phyloP scores from a whole-genome alignment of 116 monocot species.

The Iris pallida region DNA sequence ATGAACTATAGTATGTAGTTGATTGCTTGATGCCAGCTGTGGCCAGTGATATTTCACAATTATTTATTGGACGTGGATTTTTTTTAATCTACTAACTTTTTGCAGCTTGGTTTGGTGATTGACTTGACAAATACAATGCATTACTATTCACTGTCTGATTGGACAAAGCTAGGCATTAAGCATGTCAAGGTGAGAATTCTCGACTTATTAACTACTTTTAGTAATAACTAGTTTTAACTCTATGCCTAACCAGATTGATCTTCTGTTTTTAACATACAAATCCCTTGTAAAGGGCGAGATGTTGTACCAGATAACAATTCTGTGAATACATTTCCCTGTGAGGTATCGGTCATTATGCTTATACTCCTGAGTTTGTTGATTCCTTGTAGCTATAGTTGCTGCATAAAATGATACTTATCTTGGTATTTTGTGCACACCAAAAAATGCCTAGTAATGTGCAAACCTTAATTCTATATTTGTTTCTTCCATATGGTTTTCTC shows the following conservation, averaged over 20 bases:
- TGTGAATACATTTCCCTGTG: slow-evolving; percentile 68
- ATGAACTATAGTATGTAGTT: too few species aligned
- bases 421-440: too few species aligned
- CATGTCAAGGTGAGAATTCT: slow-evolving; percentile 63
- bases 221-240: too few species aligned
- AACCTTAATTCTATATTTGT: too few species aligned
- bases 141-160: slow-evolving; percentile 75
- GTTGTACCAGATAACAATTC: slow-evolving; percentile 89
- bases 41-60: too few species aligned
- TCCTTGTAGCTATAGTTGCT: too few species aligned
- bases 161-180: slow-evolving; percentile 78
- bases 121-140: slow-evolving; percentile 92
- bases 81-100: slow-evolving; percentile 9
- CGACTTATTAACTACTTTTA: not conserved
- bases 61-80: too few species aligned
- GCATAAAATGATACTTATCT: too few species aligned
- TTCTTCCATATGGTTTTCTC: too few species aligned
- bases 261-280: slow-evolving; percentile 28
- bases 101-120: slow-evolving; percentile 87
- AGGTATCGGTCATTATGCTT: slow-evolving; percentile 36
- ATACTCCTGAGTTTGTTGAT: not conserved
- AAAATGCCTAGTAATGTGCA: too few species aligned
- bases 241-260: too few species aligned
- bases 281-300: slow-evolving; percentile 87
- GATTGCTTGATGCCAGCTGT: too few species aligned